Evolutionary conservation across 139 green algal genomes (phyloP).

Genomic region (Tetradesmus lagerheimii): DNA sequence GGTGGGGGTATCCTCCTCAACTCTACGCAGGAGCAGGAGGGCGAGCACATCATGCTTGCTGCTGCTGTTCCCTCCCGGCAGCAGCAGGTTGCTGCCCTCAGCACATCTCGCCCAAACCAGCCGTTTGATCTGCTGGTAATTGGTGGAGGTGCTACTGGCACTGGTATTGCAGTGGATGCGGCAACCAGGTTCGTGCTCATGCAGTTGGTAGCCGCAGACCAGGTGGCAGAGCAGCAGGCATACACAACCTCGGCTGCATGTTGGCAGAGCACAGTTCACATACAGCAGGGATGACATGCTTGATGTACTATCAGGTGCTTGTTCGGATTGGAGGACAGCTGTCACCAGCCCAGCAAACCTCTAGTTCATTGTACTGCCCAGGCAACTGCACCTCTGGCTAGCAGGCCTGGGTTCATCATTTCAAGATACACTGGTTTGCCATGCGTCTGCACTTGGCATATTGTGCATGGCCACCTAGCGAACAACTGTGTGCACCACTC

Average conservation of each 20-base stretch:
- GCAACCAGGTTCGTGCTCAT: slow-evolving; percentile 74
- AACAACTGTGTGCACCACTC: too few species aligned
- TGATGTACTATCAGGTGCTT: too few species aligned
- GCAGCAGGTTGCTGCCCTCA: slow-evolving; percentile 63
- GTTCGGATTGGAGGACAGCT: too few species aligned
- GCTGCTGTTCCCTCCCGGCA: slow-evolving; percentile 55
- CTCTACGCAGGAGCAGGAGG: neutral
- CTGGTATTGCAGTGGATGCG: slow-evolving; percentile 93
- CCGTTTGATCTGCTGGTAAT: slow-evolving; percentile 94
- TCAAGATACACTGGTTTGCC: too few species aligned
- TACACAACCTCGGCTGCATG: neutral
- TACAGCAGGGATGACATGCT: too few species aligned
- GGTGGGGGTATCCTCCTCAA: slow-evolving; percentile 29
- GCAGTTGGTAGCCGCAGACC: neutral
- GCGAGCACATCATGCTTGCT: neutral
- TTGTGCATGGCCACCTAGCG: too few species aligned
- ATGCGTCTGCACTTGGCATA: too few species aligned
- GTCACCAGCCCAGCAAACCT: too few species aligned
- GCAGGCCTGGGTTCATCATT: too few species aligned
- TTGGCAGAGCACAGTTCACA: neutral
- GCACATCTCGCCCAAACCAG: slow-evolving; percentile 49
- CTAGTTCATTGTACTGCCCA: too few species aligned
- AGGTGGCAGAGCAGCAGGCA: neutral
- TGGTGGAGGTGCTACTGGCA: slow-evolving; percentile 96
- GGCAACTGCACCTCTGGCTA: too few species aligned